Base-by-base conservation (phyloP, 202 grass and related monocot species). In the Dendrocalamus latiflorus region DNA sequence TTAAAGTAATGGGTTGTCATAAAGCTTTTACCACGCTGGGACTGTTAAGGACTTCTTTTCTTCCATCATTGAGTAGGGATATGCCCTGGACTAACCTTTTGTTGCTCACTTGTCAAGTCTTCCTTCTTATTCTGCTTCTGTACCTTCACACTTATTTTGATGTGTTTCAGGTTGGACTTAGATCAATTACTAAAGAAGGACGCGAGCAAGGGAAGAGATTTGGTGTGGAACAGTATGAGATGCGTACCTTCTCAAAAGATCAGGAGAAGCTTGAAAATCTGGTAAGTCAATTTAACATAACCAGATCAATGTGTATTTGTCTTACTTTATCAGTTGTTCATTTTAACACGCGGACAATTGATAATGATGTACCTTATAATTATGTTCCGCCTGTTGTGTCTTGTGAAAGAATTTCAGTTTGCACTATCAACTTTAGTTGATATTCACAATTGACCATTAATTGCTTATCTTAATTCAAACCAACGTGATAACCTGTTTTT, bases 171-270 rank as follows among this genome's bases (percentile, higher is more conserved):
- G 89, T 93, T 71, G 94, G 91, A 81, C 47, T 97, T n/a, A 88
- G 94, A 76, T 97, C 91, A 50, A 98, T 98, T 72, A 95, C 89
- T 2, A 95, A 91, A 65, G 95, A 98, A 90, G 95, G 95, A 34
- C 88, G 91, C 16, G 95, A 98, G 17, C 93, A 98, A 89, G 95
- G 93, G 36, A 98, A 95, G 72, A 87, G 91, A 81, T 98, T 98
- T 81, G 93, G 95, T 17, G 89, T 98, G 30, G 93, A 95, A 65
- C 95, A 98, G 81, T 95, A 92, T 47, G 95, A 98, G 85, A 93
- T 98, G 93, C 83, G 93, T 33, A 98, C 93, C n/a, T 98, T 98
- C 77, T 98, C 89, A 16, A 91, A 76, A 72, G 91, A 98, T 21
- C 77, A 85, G 1, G 87, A 90, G 71, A 86, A 86, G 65, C 90